Percentiles rank a stretch among this genome's conserved stretches.
These are phyloP conservation scores for Saccharomycopsis sp. DNA, from an alignment of 805 yeast genomes.

Conservation along the genomic window DNA sequence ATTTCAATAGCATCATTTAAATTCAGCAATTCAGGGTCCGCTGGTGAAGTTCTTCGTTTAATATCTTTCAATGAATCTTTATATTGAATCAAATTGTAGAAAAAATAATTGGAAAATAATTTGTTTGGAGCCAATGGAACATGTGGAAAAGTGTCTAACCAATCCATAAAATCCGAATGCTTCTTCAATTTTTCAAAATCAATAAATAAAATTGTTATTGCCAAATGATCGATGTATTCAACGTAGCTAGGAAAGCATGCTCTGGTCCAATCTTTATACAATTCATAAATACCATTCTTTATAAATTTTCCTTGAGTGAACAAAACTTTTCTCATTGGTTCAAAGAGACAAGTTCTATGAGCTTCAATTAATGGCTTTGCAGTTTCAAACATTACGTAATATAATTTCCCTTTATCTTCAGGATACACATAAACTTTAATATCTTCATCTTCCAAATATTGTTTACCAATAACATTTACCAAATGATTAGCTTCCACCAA, in stretches of 20 bases:
- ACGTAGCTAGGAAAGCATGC: constrained; percentile 11
- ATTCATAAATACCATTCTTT: constrained; percentile 14
- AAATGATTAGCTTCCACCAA: constrained; percentile 12
- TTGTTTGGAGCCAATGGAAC: constrained; percentile 6
- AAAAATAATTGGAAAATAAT: constrained; percentile 17
- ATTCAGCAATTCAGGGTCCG: constrained; percentile 10
- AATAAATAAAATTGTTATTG: constrained; percentile 14
- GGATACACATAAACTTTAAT: constrained; percentile 12
- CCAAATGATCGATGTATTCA: constrained; percentile 17
- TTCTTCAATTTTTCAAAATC: constrained; percentile 19
- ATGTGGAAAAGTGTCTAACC: constrained; percentile 14
- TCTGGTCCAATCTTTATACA: constrained; percentile 17
- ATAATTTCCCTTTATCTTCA: constrained; percentile 3
- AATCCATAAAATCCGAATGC: constrained; percentile 11
- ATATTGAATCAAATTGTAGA: constrained; percentile 17
- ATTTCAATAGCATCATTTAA: constrained; percentile 13
- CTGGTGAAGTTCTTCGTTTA: not conserved
- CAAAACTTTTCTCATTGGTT: constrained; percentile 19
- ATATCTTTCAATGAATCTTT: constrained; percentile 17
- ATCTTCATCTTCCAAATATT: constrained; percentile 6
- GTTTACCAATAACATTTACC: constrained; percentile 14
- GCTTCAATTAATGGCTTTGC: constrained; percentile 14
- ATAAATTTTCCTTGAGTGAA: constrained; percentile 13
- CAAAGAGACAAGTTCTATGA: constrained; percentile 15
- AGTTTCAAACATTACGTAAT: constrained; percentile 14